phyloP scores from a whole-genome alignment of 371 early-diverging fungal species.

The Amoeboaphelidium occidentale region DNA sequence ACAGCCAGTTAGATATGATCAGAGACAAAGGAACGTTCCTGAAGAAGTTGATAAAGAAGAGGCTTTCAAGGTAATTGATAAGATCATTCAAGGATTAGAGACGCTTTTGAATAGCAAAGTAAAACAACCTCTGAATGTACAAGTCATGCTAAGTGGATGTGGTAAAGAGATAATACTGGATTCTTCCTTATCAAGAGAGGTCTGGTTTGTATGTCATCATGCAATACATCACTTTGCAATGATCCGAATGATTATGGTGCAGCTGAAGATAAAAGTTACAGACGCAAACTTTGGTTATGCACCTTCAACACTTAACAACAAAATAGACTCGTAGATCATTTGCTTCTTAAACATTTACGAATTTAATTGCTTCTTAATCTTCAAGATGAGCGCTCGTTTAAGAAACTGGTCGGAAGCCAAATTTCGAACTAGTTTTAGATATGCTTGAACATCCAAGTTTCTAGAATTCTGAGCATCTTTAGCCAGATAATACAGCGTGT shows the following conservation, averaged over 20 bases:
- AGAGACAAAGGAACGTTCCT: neutral
- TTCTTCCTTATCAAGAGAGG: neutral
- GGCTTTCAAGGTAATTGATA: neutral
- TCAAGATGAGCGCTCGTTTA: conserved; percentile 53
- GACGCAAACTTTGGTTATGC: neutral
- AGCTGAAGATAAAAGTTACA: neutral
- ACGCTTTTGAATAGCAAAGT: too few species aligned
- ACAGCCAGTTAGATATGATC: neutral
- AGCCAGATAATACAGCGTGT: conserved; percentile 56
- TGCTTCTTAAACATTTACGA: too few species aligned
- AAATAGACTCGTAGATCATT: too few species aligned
- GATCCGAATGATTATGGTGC: neutral
- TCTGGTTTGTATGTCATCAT: neutral
- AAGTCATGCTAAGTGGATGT: too few species aligned
- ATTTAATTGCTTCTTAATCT: conserved; percentile 48
- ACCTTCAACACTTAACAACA: neutral
- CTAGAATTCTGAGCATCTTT: conserved; percentile 40
- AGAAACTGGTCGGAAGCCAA: conserved; percentile 65
- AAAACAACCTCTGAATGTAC: too few species aligned
- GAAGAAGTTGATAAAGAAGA: neutral
- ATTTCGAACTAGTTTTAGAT: conserved; percentile 50
- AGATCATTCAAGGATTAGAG: too few species aligned
- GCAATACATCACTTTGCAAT: neutral
- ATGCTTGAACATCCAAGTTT: conserved; percentile 30
- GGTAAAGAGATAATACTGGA: too few species aligned